phyloP scores from a whole-genome alignment of 257 asterid species.

The Nicotiana paniculata region DNA sequence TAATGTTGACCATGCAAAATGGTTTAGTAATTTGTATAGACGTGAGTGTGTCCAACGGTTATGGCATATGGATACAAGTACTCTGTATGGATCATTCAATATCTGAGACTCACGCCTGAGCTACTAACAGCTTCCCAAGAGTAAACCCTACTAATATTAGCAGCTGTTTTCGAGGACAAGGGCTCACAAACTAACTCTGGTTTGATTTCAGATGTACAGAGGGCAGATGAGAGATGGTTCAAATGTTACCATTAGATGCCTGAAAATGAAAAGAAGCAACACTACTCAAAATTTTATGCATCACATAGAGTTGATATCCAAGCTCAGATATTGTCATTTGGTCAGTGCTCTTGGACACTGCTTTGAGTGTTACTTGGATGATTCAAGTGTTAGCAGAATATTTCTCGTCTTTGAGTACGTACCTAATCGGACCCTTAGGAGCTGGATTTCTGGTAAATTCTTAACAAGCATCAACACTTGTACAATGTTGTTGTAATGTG shows the following conservation, averaged over 20 bases:
- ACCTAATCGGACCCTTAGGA: slow-evolving; percentile 74
- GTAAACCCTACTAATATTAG: neutral
- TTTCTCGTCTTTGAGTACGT: slow-evolving; percentile 76
- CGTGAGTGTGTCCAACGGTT: neutral
- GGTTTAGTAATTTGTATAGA: neutral
- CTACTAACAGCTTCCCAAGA: neutral
- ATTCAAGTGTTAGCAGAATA: slow-evolving; percentile 71
- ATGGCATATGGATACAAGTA: neutral
- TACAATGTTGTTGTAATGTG: neutral
- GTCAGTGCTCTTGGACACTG: slow-evolving; percentile 90
- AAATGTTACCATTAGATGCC: slow-evolving; percentile 55
- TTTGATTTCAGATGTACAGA: slow-evolving; percentile 56
- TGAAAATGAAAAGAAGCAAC: slow-evolving; percentile 51
- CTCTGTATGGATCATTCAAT: neutral
- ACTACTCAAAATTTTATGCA: slow-evolving; percentile 61
- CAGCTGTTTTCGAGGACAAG: neutral
- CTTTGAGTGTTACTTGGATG: slow-evolving; percentile 79
- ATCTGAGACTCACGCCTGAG: neutral
- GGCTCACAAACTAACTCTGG: slow-evolving; percentile 3
- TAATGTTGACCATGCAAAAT: neutral
- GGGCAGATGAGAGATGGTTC: slow-evolving; percentile 73
- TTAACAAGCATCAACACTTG: neutral
- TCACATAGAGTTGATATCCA: slow-evolving; percentile 63
- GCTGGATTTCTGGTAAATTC: slow-evolving; percentile 75
- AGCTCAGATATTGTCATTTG: slow-evolving; percentile 78